Percentiles rank a stretch among this genome's conserved stretches.
phyloP scores from a whole-genome alignment of 441 rosid species.

The Erodium trifolium region DNA sequence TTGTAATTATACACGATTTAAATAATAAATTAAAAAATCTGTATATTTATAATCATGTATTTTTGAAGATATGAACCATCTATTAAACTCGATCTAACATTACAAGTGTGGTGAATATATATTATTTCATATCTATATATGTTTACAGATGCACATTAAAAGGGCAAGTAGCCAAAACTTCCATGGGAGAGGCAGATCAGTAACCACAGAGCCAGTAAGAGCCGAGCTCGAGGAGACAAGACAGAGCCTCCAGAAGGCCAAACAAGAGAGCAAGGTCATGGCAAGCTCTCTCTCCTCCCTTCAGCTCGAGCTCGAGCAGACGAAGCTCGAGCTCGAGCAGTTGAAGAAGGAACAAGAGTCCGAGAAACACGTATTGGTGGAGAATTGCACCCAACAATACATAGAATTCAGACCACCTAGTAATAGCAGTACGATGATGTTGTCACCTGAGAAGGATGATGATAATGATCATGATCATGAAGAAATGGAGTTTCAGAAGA shows the following conservation, averaged over 20 bases:
- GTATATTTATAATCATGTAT: too few relatives aligned
- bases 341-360: constrained; percentile 25
- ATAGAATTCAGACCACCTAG: constrained; percentile 21
- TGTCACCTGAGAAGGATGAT: background rate
- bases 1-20: too few relatives aligned
- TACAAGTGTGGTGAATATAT: too few relatives aligned
- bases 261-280: constrained; percentile 48
- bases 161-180: constrained; percentile 10
- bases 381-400: constrained; percentile 23
- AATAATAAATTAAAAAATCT: too few relatives aligned
- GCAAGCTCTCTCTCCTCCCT: constrained; percentile 52
- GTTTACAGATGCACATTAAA: constrained; percentile 24
- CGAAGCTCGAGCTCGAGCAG: constrained; percentile 57
- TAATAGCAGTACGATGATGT: background rate
- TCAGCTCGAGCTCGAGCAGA: constrained; percentile 62
- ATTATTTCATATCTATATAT: background rate
- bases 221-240: constrained; percentile 51
- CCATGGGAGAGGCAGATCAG: constrained; percentile 20
- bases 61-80: too few relatives aligned
- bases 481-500: background rate
- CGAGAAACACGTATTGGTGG: constrained; percentile 26
- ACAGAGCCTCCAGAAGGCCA: constrained; percentile 41
- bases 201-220: background rate
- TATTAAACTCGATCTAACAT: too few relatives aligned
- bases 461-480: too few relatives aligned